phyloP scores from a whole-genome alignment of 163 green algal genomes.

The Chlamydomonas reinhardtii region DNA sequence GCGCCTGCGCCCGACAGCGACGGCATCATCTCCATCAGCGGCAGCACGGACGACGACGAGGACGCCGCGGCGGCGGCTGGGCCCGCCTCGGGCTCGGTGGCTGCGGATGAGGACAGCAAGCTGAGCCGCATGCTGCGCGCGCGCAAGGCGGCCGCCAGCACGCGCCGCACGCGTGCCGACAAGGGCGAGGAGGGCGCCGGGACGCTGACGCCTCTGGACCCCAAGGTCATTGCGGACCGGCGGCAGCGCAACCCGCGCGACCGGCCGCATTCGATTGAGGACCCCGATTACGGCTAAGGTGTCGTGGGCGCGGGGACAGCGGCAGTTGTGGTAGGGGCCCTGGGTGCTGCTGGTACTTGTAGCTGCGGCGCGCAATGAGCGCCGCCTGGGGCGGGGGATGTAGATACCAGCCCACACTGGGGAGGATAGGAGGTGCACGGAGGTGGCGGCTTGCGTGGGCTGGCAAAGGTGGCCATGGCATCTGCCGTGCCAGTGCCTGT shows the following conservation, averaged over 20 bases:
- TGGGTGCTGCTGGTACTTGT: too few species aligned
- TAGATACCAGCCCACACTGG: too few species aligned
- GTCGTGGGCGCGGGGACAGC: too few species aligned
- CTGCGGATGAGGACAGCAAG: neutral
- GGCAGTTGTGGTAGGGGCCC: too few species aligned
- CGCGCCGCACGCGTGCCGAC: neutral
- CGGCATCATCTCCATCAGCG: conserved; percentile 21
- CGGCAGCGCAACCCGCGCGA: conserved; percentile 37
- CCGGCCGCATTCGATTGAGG: conserved; percentile 1
- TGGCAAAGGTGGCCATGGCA: too few species aligned
- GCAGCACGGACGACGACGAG: conserved; percentile 17
- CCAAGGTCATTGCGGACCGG: conserved; percentile 25
- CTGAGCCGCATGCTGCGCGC: conserved; percentile 13
- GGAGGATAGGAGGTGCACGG: too few species aligned
- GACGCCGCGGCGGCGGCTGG: neutral
- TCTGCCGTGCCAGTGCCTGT: too few species aligned
- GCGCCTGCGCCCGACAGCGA: neutral
- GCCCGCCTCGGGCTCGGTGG: neutral
- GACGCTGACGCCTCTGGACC: conserved; percentile 26
- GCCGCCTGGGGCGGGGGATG: too few species aligned
- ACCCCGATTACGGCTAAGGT: conserved; percentile 40
- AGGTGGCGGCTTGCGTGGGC: too few species aligned
- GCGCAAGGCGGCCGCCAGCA: neutral
- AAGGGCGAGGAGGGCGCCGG: neutral
- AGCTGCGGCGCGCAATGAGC: too few species aligned